Evolutionary conservation across 2,329 filamentous ascomycete species (phyloP), one percentile per base, ranked within the genome.

Genomic region (Stagonosporopsis rhizophila): DNA sequence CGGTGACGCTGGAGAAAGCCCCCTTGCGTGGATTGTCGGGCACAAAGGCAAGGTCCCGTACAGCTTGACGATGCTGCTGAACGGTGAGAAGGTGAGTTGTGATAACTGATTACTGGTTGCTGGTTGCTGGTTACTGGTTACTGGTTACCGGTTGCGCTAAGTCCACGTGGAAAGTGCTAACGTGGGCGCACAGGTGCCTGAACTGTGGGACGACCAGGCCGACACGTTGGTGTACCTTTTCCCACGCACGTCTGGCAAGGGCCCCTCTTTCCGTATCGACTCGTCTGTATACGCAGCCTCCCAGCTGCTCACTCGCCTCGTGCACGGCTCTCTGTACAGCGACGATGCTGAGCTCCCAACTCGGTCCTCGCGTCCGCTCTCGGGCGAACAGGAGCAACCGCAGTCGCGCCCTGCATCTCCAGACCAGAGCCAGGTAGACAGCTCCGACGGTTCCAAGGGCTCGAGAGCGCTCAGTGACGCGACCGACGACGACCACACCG

Each of bases 161-260:
- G n/a, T 39, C 37, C 54, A 52, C 39, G 54, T 52, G 44, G 48
- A 46, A 32, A 48, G 48, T 48, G 55, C 65, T 66, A 52, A 65
- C 50, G 40, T 38, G 19, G 28, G 12, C 38, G 44, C 20, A 62
- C 59, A 84, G 82, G 78, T 86, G 15, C 69, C 78, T 6, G 86
- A 88, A 65, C 71, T 88, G 8, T 89, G 86, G 86, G 83, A 87
- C 62, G 82, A 86, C 3, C 70, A 80, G 42, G 86, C 83, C n/a
- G 85, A 88, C 68, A 87, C 85, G 14, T 80, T 82, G 58, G 79
- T 89, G n/a, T 85, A 88, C 64, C 78, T 88, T 14, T 87, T 85
- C 64, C 84, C 86, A 1, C 78, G 82, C 38, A 82, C 77, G 15
- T 82, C 84, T 19, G 81, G 80, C 49, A 82, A 81, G 66, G 80